A percentile compares a stretch with the other conserved stretches of the same genome.
Conservation (phyloP, 257 asterid species). For the Capsicum rhomboideum region DNA sequence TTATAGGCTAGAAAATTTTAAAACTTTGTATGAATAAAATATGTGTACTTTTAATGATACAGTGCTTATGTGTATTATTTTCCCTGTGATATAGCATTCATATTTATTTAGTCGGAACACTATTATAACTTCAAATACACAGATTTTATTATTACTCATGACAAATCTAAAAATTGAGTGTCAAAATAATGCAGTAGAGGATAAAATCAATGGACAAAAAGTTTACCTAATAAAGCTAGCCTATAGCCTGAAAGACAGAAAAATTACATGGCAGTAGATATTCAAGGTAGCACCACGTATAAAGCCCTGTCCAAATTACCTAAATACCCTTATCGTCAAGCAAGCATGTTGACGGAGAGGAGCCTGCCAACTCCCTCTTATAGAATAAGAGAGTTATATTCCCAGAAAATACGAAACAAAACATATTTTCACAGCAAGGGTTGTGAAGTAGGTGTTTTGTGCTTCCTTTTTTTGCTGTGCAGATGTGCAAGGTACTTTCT, state of each 20-base stretch:
- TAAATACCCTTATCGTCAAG: neutral
- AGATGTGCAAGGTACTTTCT: slow-evolving; percentile 51
- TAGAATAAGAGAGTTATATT: neutral
- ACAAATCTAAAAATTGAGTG: neutral
- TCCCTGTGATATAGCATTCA: neutral
- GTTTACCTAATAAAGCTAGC: neutral
- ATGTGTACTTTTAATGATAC: neutral
- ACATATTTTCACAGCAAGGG: neutral
- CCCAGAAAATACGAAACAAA: neutral
- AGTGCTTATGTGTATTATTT: neutral
- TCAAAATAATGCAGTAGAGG: neutral
- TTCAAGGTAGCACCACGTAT: neutral
- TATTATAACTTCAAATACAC: neutral
- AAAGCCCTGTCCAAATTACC: neutral
- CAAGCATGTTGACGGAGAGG: neutral
- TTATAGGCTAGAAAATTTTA: neutral
- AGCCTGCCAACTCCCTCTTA: neutral
- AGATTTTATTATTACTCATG: neutral
- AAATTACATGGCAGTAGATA: neutral
- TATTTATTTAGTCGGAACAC: neutral
- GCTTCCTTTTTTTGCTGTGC: slow-evolving; percentile 7
- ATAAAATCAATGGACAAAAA: neutral
- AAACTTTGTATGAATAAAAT: neutral
- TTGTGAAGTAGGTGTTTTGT: neutral
- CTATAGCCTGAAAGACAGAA: neutral